Percentiles rank a stretch among this genome's conserved stretches.
Evolutionary conservation across 208 protist genomes (phyloP).

Genomic region (Acanthamoeba healyi): DNA sequence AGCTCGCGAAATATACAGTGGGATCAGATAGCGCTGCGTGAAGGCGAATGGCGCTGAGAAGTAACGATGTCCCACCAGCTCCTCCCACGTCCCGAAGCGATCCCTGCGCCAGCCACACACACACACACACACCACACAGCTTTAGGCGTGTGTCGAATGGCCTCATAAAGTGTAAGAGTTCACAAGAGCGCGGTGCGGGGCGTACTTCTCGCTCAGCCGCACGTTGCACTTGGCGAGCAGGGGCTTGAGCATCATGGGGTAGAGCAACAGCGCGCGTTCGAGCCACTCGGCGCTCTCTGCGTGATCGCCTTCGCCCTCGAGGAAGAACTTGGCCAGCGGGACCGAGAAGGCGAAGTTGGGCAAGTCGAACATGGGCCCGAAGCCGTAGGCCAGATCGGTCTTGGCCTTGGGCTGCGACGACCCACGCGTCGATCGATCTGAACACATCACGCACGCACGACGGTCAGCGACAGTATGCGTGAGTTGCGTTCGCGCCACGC

Average conservation of each 20-base stretch:
- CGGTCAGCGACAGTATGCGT: no score
- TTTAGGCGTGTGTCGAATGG: background rate
- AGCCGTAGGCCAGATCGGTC: slow-evolving; percentile 37
- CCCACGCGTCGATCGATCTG: background rate
- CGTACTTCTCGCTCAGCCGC: slow-evolving; percentile 31
- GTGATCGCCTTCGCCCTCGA: slow-evolving; percentile 60
- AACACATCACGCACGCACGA: background rate
- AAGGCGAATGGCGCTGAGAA: slow-evolving; percentile 47
- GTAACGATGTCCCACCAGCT: slow-evolving; percentile 23
- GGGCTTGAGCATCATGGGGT: slow-evolving; percentile 62
- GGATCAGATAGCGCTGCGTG: slow-evolving; percentile 50
- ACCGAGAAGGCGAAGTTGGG: slow-evolving; percentile 68
- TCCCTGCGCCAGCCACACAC: background rate
- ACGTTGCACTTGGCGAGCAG: slow-evolving; percentile 60
- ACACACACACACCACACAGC: background rate
- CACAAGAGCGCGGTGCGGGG: background rate
- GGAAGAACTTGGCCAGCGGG: slow-evolving; percentile 31
- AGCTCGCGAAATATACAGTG: slow-evolving; percentile 29
- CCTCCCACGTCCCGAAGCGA: slow-evolving; percentile 37
- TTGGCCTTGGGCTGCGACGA: slow-evolving; percentile 33
- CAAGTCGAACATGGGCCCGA: slow-evolving; percentile 36
- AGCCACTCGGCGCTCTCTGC: slow-evolving; percentile 45
- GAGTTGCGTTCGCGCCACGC: no score
- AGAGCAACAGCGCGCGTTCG: slow-evolving; percentile 30
- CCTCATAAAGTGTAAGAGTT: no score